A percentile compares a stretch with the other conserved stretches of the same genome.
Evolutionary conservation across 2,329 filamentous ascomycete species (phyloP).

Genomic region (Ceratocystiopsis brevicomis): DNA sequence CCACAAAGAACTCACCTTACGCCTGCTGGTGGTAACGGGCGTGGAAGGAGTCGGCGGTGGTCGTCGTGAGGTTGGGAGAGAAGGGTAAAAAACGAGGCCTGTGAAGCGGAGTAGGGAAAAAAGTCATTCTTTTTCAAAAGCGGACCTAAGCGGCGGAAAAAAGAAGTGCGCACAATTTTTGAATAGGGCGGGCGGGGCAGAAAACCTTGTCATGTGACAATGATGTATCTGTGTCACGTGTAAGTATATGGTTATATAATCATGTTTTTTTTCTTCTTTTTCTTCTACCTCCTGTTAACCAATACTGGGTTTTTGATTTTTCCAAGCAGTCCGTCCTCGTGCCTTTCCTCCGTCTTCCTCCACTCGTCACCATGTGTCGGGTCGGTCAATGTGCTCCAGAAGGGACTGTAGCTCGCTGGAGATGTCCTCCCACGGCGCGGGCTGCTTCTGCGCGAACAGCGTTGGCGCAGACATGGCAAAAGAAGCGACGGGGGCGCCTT

Average conservation of each 20-base stretch:
- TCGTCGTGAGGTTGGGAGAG: conserved; percentile 6
- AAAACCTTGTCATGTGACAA: conserved; percentile 1
- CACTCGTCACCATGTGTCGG: not conserved
- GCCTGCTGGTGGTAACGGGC: conserved; percentile 6
- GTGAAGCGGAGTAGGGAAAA: too few species aligned
- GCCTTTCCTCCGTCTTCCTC: not conserved
- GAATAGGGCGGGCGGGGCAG: conserved; percentile 5
- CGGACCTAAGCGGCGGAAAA: not conserved
- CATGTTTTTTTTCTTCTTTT: not conserved
- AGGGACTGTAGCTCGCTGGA: too few species aligned
- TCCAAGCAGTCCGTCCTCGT: not conserved
- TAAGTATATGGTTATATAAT: not conserved
- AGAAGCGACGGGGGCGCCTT: too few species aligned
- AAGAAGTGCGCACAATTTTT: conserved; percentile 10
- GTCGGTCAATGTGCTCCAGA: not conserved
- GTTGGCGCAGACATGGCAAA: too few species aligned
- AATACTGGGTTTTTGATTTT: not conserved
- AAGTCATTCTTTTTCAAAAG: too few species aligned
- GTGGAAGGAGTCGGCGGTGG: conserved; percentile 5
- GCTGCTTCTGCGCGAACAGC: too few species aligned
- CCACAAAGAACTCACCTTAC: conserved; percentile 6
- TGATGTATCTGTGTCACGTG: too few species aligned
- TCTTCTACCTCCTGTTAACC: not conserved
- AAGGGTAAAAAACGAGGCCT: conserved; percentile 1
- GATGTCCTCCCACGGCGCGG: too few species aligned